These are phyloP conservation scores for Medicago arabica DNA, from an alignment of 306 rosid genomes.

Conservation along the genomic window DNA sequence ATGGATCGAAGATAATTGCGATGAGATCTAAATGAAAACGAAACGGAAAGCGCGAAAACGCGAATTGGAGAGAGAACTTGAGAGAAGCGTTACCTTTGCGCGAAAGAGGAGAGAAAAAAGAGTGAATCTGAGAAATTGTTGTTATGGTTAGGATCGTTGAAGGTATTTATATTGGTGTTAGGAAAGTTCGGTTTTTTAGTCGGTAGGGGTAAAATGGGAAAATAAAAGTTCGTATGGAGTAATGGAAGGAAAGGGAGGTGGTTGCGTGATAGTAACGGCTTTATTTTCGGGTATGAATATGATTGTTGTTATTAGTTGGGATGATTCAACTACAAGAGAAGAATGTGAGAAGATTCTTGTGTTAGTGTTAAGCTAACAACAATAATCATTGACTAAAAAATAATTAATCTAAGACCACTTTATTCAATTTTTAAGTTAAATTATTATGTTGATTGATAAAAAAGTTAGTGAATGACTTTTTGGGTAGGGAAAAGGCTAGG, in stretches of 20 bases:
- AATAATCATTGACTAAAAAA: not conserved
- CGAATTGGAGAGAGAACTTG: slow-evolving; percentile 3
- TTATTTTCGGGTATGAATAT: not conserved
- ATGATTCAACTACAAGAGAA: slow-evolving; percentile 10
- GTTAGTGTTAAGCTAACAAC: not conserved
- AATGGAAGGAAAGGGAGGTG: not conserved
- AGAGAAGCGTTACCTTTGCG: slow-evolving; percentile 34
- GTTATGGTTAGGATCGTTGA: not conserved
- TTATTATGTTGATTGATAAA: not conserved
- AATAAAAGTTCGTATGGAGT: not conserved
- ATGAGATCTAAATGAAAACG: slow-evolving; percentile 40
- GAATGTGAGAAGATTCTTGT: slow-evolving; percentile 21
- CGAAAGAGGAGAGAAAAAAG: not conserved
- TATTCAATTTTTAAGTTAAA: not conserved
- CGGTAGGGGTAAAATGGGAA: slow-evolving; percentile 46
- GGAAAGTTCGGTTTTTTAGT: slow-evolving; percentile 33
- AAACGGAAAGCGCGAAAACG: slow-evolving; percentile 7
- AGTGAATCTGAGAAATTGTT: not conserved
- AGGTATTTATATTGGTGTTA: slow-evolving; percentile 27
- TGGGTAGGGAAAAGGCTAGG: not conserved
- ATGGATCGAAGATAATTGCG: slow-evolving; percentile 37
- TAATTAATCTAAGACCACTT: not conserved
- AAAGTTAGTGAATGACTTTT: not conserved
- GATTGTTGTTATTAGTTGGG: not conserved
- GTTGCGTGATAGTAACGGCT: slow-evolving; percentile 45